Base-by-base conservation (phyloP, 352 stramenopile species). In the Phytopythium aichiense region DNA sequence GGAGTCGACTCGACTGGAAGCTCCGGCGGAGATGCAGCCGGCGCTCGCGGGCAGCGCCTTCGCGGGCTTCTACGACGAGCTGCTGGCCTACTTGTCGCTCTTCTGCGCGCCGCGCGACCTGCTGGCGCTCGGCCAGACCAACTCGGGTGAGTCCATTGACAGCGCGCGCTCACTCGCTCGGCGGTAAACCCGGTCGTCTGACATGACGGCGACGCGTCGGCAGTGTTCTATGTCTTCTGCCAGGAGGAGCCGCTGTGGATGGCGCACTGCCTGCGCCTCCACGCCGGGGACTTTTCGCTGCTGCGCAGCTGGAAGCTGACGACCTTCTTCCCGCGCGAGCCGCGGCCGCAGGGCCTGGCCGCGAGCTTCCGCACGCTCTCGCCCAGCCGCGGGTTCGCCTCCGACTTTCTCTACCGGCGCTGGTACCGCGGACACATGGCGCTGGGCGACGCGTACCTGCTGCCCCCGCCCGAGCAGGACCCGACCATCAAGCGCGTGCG, bases 201-300 rank as follows among this genome's bases (percentile, higher is more conserved):
- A 45, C 38, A 1, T 0, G 6, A 18, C 12, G 48, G 9, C 13
- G n/a, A n/a, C n/a, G n/a, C n/a, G n/a, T n/a, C n/a, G 46, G 46
- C 13, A 54, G 48, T 37, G 20, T 83, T 93, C 66, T 91, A 92
- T 68, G 81, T 91, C 46, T 92, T 93, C 52, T 76, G 75, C 46
- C 76, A 83, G 56, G 84, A 93, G 64, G 80, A 93, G 42, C 84
- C 87, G 52, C 72, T 95, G 40, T 95, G 87, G 87, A 92, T 92
- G 80, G 66, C 76, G 52, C 82, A 92, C 50, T 92, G 86, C 48
- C 71, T 95, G 59, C 79, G 81, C 7, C 67, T 83, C 13, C 81
- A 93, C 54, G 69, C 68, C 35, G 87, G 87, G 2, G 71, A 89
- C 56, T 95, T 95, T 61, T 71, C 66, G 12, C 92, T 79, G 56